A percentile compares a stretch with the other conserved stretches of the same genome.
These are phyloP conservation scores for Apiospora hydei DNA, from an alignment of 2,329 filamentous ascomycete species.

Conservation along the genomic window DNA sequence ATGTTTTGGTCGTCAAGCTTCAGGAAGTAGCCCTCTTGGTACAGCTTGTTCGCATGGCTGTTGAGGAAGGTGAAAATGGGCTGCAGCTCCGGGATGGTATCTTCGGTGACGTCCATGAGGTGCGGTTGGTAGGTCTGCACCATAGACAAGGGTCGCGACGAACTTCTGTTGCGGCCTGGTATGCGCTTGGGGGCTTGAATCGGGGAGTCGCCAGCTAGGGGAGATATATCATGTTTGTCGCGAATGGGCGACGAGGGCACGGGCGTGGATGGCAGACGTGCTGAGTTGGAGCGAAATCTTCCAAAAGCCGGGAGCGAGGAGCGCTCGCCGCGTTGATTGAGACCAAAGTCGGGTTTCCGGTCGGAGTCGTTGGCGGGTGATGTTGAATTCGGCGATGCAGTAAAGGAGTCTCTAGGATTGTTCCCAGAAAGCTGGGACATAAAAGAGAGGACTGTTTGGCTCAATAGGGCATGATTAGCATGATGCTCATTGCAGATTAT, in stretches of 20 bases:
- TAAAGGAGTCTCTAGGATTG: slow-evolving; percentile 43
- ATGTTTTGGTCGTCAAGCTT: slow-evolving; percentile 95
- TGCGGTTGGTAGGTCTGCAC: slow-evolving; percentile 85
- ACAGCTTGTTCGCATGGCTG: slow-evolving; percentile 94
- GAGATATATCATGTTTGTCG: slow-evolving; percentile 48
- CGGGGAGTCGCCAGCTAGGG: slow-evolving; percentile 48
- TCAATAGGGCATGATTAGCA: slow-evolving; percentile 42
- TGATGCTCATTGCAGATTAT: slow-evolving; percentile 32
- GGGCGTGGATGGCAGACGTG: slow-evolving; percentile 32
- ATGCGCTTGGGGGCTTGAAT: slow-evolving; percentile 37
- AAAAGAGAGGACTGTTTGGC: slow-evolving; percentile 78
- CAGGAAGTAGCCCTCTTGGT: slow-evolving; percentile 97
- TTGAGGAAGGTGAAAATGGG: slow-evolving; percentile 95
- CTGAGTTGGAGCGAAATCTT: slow-evolving; percentile 23
- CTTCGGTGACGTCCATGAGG: slow-evolving; percentile 82
- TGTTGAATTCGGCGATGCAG: slow-evolving; percentile 35
- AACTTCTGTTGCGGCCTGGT: slow-evolving; percentile 52
- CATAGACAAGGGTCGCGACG: slow-evolving; percentile 82
- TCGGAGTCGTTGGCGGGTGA: slow-evolving; percentile 29
- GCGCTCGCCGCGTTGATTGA: slow-evolving; percentile 20
- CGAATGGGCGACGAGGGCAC: slow-evolving; percentile 37
- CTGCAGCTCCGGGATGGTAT: slow-evolving; percentile 90
- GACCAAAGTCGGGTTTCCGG: slow-evolving; percentile 26
- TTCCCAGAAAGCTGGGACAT: slow-evolving; percentile 77
- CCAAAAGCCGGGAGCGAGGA: slow-evolving; percentile 3